These are phyloP conservation scores for Bipolaris sorokiniana DNA, from an alignment of 2,329 filamentous ascomycete genomes.

Conservation along the genomic window DNA sequence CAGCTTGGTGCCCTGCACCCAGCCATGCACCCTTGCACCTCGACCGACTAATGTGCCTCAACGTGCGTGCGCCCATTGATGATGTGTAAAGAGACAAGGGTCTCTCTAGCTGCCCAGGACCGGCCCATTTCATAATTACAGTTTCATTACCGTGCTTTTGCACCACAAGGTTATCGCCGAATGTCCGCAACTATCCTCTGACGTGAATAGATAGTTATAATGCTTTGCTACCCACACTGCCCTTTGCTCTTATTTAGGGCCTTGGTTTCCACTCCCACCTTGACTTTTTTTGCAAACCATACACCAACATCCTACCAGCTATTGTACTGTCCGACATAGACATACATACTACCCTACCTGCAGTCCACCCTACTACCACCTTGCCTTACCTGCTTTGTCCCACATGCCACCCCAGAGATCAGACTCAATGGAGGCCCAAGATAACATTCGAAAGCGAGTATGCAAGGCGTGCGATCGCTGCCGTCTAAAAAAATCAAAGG, in stretches of 20 bases:
- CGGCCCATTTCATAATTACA: constrained; percentile 39
- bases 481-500: constrained; percentile 70
- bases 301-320: constrained; percentile 7
- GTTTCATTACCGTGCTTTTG: constrained; percentile 36
- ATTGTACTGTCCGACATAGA: neutral
- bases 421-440: constrained; percentile 51
- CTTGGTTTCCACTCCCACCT: constrained; percentile 32
- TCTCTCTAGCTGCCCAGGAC: constrained; percentile 28
- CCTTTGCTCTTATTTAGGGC: constrained; percentile 37
- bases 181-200: constrained; percentile 46
- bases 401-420: constrained; percentile 46
- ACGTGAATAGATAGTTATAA: constrained; percentile 51
- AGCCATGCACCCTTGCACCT: constrained; percentile 38
- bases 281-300: neutral
- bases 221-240: constrained; percentile 43
- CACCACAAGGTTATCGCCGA: constrained; percentile 41
- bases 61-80: constrained; percentile 41
- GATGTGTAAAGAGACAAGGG: constrained; percentile 39
- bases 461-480: constrained; percentile 72
- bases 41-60: constrained; percentile 42
- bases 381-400: constrained; percentile 3
- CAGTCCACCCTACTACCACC: neutral
- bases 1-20: constrained; percentile 46
- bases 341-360: neutral
- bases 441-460: constrained; percentile 64